Base-by-base conservation (phyloP, 306 rosid genomes). In the Casuarina equisetifolia region DNA sequence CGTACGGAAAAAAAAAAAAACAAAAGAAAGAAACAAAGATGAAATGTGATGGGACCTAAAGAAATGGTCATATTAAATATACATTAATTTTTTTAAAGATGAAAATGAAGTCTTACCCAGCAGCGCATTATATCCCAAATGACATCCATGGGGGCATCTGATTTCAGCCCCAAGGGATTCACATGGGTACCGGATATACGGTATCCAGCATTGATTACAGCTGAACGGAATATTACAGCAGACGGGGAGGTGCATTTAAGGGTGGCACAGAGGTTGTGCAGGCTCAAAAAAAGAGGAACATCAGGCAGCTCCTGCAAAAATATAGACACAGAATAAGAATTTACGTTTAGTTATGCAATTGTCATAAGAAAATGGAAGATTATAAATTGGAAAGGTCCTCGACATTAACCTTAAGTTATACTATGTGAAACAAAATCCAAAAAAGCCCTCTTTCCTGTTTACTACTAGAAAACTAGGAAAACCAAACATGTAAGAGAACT, bases 61-160 rank as follows among this genome's bases (percentile, higher is more conserved):
- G 44, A 42, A 67, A 67, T 42, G 71, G 51, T 7, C n/a, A 9
- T 25, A 5, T 54, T 39, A 9, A 58, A 13, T 25, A 32, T 4
- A 3, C 6, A 25, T 25, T 25, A 25, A 25, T 25, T 25, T 25
- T 25, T 25, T 25, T 25, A 25, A 25, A 25, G 32, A 25, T 75
- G 51, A 9, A 53, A 43, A 38, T 7, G 54, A 64, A 44, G 43
- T 66, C 96, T 72, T 84, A 95, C 98, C 98, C 98, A 95, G 82
- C 97, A 91, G 74, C 98, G 97, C 98, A 95, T 95, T 62, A 95
- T 95, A 76, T 95, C 99, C 97, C 99, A 95, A 85, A 95, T 90
- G 74, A 95, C 91, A 40, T 85, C 91, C 96, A 92, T 92, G 20
- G 99, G 99, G 20, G 98, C 99, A 77, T 95, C 97, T 32, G 98